Evolutionary conservation across 2,329 filamentous ascomycete genomes (phyloP), one percentile per base, ranked within the genome.

Genomic region (Diaporthe citrichinensis): DNA sequence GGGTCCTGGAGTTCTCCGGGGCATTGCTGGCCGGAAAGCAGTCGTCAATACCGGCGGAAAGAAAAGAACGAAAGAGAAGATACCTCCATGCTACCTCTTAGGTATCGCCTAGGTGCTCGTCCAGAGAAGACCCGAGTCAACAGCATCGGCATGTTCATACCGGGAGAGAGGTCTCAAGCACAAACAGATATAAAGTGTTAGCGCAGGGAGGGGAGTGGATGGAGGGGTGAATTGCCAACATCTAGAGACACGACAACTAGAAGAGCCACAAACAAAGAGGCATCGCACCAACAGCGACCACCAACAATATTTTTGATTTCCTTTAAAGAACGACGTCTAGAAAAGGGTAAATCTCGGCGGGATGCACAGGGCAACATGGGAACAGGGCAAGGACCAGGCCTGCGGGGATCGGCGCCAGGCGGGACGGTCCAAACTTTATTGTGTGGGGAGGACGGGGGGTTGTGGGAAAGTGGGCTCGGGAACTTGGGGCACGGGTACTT

Each of bases 371-470:
- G 58, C 71, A 73, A 62, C 46, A 62, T 39, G 51, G 72, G 72
- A 71, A 74, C 74, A 71, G 58, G 65, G 57, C 65, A 71, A 62
- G 74, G 74, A 76, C 72, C 67, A 71, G 72, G 72, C 34, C 49
- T 71, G 58, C 72, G 74, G 74, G 65, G 69, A 46, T 68, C 74
- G 74, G 74, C 74, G 74, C 58, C 69, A 73, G 62, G 58, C 57
- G 74, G 65, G 39, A 71, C 39, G 49, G 55, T 68, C 51, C 31
- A 74, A 71, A 62, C 65, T 62, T 46, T 76, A 71, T 62, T 61
- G 25, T 49, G 71, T 46, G 59, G 73, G 55, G 74, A 65, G 65
- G 73, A 41, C 23, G 12, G 44, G 44, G 46, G 49, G 46, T 49
- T n/a, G 20, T 31, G 14, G 73, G 28, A 51, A 44, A 51, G 58